Conservation (phyloP, 2,329 filamentous ascomycete species). For the Diplodia sapinea region DNA sequence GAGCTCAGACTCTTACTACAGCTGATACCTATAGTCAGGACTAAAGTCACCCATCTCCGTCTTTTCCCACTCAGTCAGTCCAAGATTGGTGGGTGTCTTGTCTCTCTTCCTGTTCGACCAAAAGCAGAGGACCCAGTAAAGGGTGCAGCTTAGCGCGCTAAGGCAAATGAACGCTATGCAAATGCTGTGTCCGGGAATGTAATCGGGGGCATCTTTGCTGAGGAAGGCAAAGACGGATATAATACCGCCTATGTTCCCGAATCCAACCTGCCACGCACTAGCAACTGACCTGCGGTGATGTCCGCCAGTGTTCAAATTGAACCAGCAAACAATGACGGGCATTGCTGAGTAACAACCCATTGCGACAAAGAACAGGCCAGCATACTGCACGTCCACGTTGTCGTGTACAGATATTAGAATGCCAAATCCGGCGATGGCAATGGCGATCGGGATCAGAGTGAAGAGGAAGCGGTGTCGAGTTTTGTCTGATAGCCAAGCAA, state of each 20-base stretch:
- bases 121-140: constrained; percentile 66
- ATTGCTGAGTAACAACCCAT: constrained; percentile 85
- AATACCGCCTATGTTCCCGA: constrained; percentile 59
- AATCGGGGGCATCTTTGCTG: constrained; percentile 68
- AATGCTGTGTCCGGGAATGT: constrained; percentile 76
- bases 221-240: constrained; percentile 60
- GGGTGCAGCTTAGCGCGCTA: constrained; percentile 64
- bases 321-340: constrained; percentile 73
- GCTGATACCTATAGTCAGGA: constrained; percentile 65
- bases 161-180: constrained; percentile 75
- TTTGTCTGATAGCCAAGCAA: constrained; percentile 75
- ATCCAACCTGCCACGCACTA: constrained; percentile 57
- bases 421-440: constrained; percentile 75
- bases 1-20: constrained; percentile 47
- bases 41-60: constrained; percentile 64
- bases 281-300: constrained; percentile 58
- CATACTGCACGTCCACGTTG: constrained; percentile 72
- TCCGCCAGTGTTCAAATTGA: constrained; percentile 61
- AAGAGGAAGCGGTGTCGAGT: constrained; percentile 76
- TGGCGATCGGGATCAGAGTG: constrained; percentile 68
- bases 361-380: constrained; percentile 79
- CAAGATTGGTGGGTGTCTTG: constrained; percentile 52
- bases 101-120: constrained; percentile 67
- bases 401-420: constrained; percentile 76
- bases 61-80: constrained; percentile 67